Base-by-base conservation (phyloP, 2,329 filamentous ascomycete genomes). In the Volutella citrinella region DNA sequence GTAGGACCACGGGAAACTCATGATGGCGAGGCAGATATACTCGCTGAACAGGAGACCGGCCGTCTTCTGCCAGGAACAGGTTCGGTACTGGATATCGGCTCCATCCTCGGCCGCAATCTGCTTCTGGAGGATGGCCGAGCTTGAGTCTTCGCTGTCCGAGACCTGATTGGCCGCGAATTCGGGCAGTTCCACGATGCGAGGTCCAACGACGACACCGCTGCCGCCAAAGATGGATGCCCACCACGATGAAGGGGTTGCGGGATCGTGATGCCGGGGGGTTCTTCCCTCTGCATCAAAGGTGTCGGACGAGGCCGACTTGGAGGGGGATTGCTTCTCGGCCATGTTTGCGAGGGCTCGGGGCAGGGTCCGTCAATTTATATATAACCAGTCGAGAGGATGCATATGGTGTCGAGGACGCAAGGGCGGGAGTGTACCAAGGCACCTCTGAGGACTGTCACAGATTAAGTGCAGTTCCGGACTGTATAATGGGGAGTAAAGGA, bases 1-100 rank as follows among this genome's bases (percentile, higher is more conserved):
- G 63, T 96, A 96, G 0, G 88, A 95, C 75, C 86, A 95, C 0
- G 90, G 90, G 50, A 96, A 96, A 31, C 87, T 94, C 89, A 96
- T 95, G 57, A 95, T 95, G 38, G 78, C 59, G 63, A 96, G 67
- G 59, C 88, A 95, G 40, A 96, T 96, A 60, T 96, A 96, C 69
- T 96, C 90, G 31, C 87, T 93, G 65, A 96, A 95, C 32, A 96
- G 78, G 49, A 95, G 62, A 2, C 84, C 88, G 1, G 90, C 88
- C 33, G 90, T 95, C 84, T 95, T 95, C 56, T 87, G 84, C 90
- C 90, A 96, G 48, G 83, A 90, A 66, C 90, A 96, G 23, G 89
- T 95, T 41, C 90, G 76, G 60, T 96, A 96, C 65, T 95, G 82
- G 62, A 96, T 95, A 10, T 81, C 79, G 60, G 85, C 82, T 32